These are phyloP conservation scores for Cornus suecica DNA, from an alignment of 148 eudicot genomes.

Conservation along the genomic window DNA sequence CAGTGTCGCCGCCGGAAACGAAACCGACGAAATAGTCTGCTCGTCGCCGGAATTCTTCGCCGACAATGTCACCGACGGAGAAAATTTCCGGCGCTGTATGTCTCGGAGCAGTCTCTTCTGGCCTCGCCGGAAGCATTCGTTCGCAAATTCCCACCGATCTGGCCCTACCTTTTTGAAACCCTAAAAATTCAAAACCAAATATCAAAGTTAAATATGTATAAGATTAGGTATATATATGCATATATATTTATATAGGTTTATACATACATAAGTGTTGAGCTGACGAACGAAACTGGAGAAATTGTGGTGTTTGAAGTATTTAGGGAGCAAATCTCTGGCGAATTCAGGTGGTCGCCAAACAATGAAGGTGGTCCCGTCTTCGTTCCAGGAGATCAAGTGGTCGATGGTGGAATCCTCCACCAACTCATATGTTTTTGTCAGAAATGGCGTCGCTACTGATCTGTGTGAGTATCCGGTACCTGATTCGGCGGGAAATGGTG, in stretches of 20 bases:
- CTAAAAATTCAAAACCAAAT: conserved; percentile 17
- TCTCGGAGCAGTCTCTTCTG: conserved; percentile 56
- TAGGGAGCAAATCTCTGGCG: conserved; percentile 78
- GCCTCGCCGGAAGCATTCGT: conserved; percentile 69
- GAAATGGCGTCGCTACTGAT: conserved; percentile 70
- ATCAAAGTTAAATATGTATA: background rate
- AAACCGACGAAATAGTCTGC: conserved; percentile 68
- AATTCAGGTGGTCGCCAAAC: conserved; percentile 90
- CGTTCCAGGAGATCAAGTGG: conserved; percentile 78
- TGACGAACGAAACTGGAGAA: conserved; percentile 93
- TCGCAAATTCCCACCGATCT: conserved; percentile 82
- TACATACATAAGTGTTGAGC: conserved; percentile 69
- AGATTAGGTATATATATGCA: too few relatives aligned
- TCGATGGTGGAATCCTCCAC: conserved; percentile 69
- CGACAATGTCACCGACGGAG: conserved; percentile 29
- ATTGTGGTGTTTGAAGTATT: conserved; percentile 80
- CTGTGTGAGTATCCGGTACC: conserved; percentile 43
- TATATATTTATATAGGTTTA: background rate
- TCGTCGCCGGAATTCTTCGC: conserved; percentile 66
- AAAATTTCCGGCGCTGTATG: conserved; percentile 75
- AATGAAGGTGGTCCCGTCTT: conserved; percentile 70
- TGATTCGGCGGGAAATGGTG: conserved; percentile 49
- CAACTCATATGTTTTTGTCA: conserved; percentile 70
- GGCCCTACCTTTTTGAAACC: conserved; percentile 68
- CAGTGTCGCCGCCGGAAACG: conserved; percentile 40